Evolutionary conservation across 306 rosid species (phyloP).

Genomic region (Hippophae gyantsensis): DNA sequence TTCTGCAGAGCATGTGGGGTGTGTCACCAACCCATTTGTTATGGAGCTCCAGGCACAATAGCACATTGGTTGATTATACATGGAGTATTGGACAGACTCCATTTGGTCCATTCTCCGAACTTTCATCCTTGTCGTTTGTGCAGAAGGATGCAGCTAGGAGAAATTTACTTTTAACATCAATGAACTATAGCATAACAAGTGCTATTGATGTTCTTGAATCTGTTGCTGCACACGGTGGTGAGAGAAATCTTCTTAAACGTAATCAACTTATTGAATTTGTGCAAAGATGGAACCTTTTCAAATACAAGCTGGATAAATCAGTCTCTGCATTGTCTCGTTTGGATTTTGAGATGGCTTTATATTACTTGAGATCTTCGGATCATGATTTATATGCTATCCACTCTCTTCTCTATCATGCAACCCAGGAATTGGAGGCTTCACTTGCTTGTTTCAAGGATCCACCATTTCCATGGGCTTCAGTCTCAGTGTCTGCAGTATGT

Average conservation of each 20-base stretch:
- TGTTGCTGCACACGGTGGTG: conserved; percentile 72
- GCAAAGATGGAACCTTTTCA: conserved; percentile 79
- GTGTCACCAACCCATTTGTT: conserved; percentile 78
- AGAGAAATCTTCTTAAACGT: conserved; percentile 61
- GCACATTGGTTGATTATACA: conserved; percentile 79
- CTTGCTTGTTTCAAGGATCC: conserved; percentile 88
- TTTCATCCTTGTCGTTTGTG: conserved; percentile 59
- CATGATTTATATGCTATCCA: conserved; percentile 84
- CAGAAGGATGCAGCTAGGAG: conserved; percentile 95
- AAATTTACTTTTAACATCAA: conserved; percentile 63
- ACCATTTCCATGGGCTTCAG: conserved; percentile 67
- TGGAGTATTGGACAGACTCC: conserved; percentile 99
- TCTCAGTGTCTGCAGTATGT: conserved; percentile 35
- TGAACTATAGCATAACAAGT: conserved; percentile 58
- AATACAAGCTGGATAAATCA: conserved; percentile 82
- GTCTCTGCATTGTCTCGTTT: conserved; percentile 76
- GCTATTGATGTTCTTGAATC: conserved; percentile 64
- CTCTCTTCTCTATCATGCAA: conserved; percentile 62
- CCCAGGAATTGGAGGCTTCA: conserved; percentile 84
- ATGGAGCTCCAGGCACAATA: conserved; percentile 85
- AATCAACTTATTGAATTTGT: conserved; percentile 60
- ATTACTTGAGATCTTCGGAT: conserved; percentile 71
- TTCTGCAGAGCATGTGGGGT: conserved; percentile 98
- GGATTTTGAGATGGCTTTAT: conserved; percentile 81
- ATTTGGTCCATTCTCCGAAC: conserved; percentile 82